Base-by-base conservation (phyloP, 495 filamentous ascomycete genomes). In the Tirmania nivea region DNA sequence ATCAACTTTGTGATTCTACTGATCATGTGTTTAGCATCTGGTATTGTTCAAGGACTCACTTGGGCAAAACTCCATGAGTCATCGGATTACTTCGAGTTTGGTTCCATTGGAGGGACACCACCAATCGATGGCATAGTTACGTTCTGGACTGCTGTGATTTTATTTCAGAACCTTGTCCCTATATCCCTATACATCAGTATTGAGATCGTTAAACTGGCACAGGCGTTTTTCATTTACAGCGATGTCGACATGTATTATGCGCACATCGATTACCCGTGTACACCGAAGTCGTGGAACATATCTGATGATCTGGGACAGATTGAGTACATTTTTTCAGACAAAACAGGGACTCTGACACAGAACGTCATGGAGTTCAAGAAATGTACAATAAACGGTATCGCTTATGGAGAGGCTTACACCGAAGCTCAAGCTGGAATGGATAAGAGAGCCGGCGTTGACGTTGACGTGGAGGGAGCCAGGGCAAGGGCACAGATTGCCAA, bases 301-400 rank as follows among this genome's bases (percentile, higher is more conserved):
- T 94, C 87, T 1, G 92, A 99, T 61, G 92, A 99, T 60, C 74
- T 99, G 35, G 92, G 92, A 10, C 92, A 99, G 69, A 95, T 99
- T 55, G 92, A 99, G 66, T 99, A 96, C 68, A 94, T 99, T 57
- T 99, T 99, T 70, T 96, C 92, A 1, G 92, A 99, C 70, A 99
- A 99, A 68, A 99, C 92, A 2, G 92, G 92, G 36, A 99, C 92
- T 5, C 69, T 99, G 59, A 99, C 92, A 7, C 92, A 99, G 62
- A 99, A 99, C 64, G 86, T 96, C 51, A 99, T 99, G 92, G 92
- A 99, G 68, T 99, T 95, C 77, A 96, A 95, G 67, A 99, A 99
- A 63, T 83, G 79, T 55, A 92, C 85, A 16, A 79, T 99, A 65
- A 95, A 96, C 63, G 90, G 92, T 10, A 73, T 86, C 52, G 77